Evolutionary conservation across 2,329 filamentous ascomycete species (phyloP).

Genomic region (Trichoderma sp.): DNA sequence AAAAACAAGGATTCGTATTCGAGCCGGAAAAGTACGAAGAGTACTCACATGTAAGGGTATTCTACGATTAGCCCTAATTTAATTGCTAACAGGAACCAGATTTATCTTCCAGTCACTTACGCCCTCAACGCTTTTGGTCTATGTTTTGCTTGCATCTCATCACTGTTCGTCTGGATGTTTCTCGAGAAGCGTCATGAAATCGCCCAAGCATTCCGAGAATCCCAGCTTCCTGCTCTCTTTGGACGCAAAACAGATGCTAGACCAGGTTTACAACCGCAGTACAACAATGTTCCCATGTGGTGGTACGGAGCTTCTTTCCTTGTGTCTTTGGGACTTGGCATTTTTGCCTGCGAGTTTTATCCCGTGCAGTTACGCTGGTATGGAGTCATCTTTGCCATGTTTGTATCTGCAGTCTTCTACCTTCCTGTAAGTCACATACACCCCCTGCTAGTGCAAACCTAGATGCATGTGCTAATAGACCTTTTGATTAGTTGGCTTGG

Average conservation of each 20-base stretch:
- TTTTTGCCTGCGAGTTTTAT: conserved; percentile 33
- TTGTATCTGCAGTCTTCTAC: conserved; percentile 30
- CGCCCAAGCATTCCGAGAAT: conserved; percentile 2
- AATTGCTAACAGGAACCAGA: conserved; percentile 21
- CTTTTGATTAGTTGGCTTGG: conserved; percentile 27
- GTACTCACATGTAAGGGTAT: conserved; percentile 46
- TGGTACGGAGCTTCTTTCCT: conserved; percentile 27
- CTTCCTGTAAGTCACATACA: conserved; percentile 25
- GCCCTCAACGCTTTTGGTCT: conserved; percentile 51
- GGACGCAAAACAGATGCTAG: not conserved
- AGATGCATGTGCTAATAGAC: not conserved
- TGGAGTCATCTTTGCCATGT: conserved; percentile 30
- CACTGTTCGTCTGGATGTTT: conserved; percentile 33
- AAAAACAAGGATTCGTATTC: conserved; percentile 40
- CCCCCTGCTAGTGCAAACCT: not conserved
- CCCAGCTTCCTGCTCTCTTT: conserved; percentile 5
- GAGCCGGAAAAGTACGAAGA: conserved; percentile 46
- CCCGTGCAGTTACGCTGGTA: conserved; percentile 34
- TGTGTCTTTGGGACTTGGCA: conserved; percentile 27
- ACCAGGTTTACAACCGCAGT: conserved; percentile 21
- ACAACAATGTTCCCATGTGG: conserved; percentile 25
- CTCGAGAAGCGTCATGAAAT: conserved; percentile 32
- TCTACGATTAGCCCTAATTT: not conserved
- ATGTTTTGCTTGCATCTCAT: conserved; percentile 50
- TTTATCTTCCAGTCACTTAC: conserved; percentile 44